A percentile compares a stretch with the other conserved stretches of the same genome.
These are phyloP conservation scores for Melampsora larici-populina DNA, from an alignment of 1,284 basidiomycete species.

Conservation along the genomic window DNA sequence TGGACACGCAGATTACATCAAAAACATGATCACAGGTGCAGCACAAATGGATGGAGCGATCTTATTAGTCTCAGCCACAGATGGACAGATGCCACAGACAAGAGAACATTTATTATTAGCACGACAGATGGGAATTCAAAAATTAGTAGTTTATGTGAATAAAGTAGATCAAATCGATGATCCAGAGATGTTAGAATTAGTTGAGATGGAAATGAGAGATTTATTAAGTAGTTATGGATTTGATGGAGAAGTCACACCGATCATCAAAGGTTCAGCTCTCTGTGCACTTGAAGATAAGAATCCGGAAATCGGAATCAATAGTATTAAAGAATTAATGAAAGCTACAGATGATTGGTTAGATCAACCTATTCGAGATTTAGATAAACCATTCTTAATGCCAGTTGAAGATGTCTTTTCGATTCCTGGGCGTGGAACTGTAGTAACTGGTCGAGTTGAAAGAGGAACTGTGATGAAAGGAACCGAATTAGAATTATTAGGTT, in stretches of 20 bases:
- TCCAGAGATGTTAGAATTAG: constrained; percentile 97
- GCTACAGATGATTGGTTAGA: constrained; percentile 95
- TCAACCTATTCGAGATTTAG: constrained; percentile 89
- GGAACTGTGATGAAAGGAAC: constrained; percentile 87
- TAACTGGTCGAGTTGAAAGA: constrained; percentile 94
- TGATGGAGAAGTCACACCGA: constrained; percentile 95
- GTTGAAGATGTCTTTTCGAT: constrained; percentile 98
- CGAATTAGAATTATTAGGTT: constrained; percentile 90
- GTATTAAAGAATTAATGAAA: constrained; percentile 79
- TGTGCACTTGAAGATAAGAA: constrained; percentile 86
- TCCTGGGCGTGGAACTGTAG: constrained; percentile 96
- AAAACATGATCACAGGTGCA: constrained; percentile 99
- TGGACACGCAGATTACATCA: constrained; percentile 59
- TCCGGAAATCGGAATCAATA: constrained; percentile 72
- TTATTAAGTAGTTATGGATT: constrained; percentile 81
- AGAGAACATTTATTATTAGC: constrained; percentile 96
- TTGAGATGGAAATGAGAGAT: constrained; percentile 99
- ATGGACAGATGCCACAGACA: constrained; percentile 99
- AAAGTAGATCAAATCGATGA: constrained; percentile 97
- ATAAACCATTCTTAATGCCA: constrained; percentile 96
- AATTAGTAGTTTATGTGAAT: constrained; percentile 99
- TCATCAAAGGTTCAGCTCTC: constrained; percentile 92
- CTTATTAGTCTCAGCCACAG: constrained; percentile 87
- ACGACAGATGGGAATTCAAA: constrained; percentile 97
- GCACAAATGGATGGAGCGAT: constrained; percentile 83